phyloP scores from a whole-genome alignment of 2,329 filamentous ascomycete species.

The Macrophomina phaseolina region DNA sequence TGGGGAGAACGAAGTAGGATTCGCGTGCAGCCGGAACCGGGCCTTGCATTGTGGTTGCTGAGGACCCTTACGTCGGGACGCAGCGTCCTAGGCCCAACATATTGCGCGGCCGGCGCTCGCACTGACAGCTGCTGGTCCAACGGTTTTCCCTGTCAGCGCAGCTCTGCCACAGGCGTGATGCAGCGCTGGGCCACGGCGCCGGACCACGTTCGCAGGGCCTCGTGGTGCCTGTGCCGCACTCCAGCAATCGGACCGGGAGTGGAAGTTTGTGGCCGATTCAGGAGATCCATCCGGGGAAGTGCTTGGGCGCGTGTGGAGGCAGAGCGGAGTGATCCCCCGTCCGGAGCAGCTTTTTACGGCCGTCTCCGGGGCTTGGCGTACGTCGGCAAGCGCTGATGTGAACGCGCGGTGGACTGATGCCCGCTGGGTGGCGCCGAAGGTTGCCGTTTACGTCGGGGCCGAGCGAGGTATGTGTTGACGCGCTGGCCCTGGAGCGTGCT shows the following conservation, averaged over 20 bases:
- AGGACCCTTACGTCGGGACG: constrained; percentile 7
- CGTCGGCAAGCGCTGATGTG: constrained; percentile 1
- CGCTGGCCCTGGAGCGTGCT: not conserved
- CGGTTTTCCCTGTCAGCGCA: not conserved
- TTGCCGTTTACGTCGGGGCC: not conserved
- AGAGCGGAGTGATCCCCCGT: constrained; percentile 20
- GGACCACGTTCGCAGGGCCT: not conserved
- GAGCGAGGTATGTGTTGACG: not conserved
- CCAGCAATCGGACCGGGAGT: constrained; percentile 6
- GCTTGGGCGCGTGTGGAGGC: constrained; percentile 8
- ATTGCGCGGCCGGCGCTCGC: not conserved
- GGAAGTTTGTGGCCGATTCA: constrained; percentile 8
- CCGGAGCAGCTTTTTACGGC: constrained; percentile 3
- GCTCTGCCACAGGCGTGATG: not conserved
- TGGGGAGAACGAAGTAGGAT: constrained; percentile 5
- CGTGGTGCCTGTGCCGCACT: not conserved
- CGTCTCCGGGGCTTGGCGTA: constrained; percentile 12
- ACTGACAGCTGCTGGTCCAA: not conserved
- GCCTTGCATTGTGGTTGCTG: not conserved
- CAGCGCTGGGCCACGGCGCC: not conserved
- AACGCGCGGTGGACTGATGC: constrained; percentile 11
- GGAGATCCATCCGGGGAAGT: constrained; percentile 22
- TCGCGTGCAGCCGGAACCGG: not conserved
- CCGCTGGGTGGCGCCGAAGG: constrained; percentile 2
- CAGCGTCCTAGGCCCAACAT: not conserved